Conservation (phyloP, 2,329 filamentous ascomycete species). For the Simplicillium aogashimaense region DNA sequence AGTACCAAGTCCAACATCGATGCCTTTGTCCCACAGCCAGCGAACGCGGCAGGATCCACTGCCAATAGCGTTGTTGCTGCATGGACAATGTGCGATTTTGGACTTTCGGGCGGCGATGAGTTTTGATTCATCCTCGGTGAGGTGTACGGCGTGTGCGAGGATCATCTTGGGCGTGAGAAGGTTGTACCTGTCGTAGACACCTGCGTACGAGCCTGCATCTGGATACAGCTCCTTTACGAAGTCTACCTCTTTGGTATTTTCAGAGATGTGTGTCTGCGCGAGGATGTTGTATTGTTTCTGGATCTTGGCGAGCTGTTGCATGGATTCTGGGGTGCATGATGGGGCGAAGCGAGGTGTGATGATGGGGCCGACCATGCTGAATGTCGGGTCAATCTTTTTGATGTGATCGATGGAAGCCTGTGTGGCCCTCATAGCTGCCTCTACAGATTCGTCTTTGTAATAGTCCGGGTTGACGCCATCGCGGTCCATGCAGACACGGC, state of each 20-base stretch:
- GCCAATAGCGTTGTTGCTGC: constrained; percentile 73
- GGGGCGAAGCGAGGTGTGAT: constrained; percentile 67
- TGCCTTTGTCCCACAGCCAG: constrained; percentile 60
- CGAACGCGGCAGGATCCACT: constrained; percentile 71
- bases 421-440: constrained; percentile 46
- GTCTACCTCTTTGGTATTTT: constrained; percentile 65
- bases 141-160: constrained; percentile 76
- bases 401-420: constrained; percentile 56
- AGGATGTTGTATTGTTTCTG: constrained; percentile 53
- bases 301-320: constrained; percentile 54
- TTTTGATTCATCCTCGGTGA: constrained; percentile 54
- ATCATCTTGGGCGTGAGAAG: constrained; percentile 67
- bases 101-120: constrained; percentile 51
- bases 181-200: constrained; percentile 66
- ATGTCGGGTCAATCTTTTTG: constrained; percentile 51
- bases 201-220: constrained; percentile 51
- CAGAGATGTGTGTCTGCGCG: constrained; percentile 83
- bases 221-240: constrained; percentile 67
- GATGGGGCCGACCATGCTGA: constrained; percentile 63
- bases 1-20: constrained; percentile 79
- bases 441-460: constrained; percentile 66
- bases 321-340: constrained; percentile 47
- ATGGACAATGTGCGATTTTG: constrained; percentile 78
- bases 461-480: constrained; percentile 55
- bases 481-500: constrained; percentile 90